These are phyloP conservation scores for Colletotrichum sidae DNA, from an alignment of 2,329 filamentous ascomycete genomes.

Conservation along the genomic window DNA sequence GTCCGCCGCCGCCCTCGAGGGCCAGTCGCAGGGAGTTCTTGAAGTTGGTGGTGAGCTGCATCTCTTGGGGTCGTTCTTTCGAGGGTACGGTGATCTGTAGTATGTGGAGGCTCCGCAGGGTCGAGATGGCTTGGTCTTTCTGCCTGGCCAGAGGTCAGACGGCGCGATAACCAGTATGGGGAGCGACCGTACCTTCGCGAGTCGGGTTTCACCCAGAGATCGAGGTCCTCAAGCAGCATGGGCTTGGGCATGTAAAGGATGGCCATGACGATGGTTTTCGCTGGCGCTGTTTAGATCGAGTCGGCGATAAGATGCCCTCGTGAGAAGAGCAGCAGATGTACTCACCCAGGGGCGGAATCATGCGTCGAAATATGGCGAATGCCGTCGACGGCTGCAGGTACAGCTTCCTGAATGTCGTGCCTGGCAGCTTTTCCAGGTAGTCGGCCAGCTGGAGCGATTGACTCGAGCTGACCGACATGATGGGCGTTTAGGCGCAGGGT, in stretches of 20 bases:
- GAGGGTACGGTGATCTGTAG: conserved; percentile 72
- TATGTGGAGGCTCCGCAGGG: conserved; percentile 89
- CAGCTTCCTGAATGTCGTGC: conserved; percentile 88
- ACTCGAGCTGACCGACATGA: conserved; percentile 58
- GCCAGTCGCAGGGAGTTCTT: conserved; percentile 85
- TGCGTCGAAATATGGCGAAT: conserved; percentile 95
- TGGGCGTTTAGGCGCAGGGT: conserved; percentile 37
- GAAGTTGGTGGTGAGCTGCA: conserved; percentile 85
- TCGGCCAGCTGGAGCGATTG: conserved; percentile 77
- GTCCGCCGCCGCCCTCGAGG: conserved; percentile 85
- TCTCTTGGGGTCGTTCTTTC: conserved; percentile 74
- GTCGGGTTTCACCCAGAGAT: conserved; percentile 83
- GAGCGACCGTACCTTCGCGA: conserved; percentile 52
- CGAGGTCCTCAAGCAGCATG: conserved; percentile 82
- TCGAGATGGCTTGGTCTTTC: conserved; percentile 84
- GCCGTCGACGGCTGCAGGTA: conserved; percentile 97
- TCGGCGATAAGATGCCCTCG: conserved; percentile 9
- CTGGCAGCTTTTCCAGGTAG: conserved; percentile 91
- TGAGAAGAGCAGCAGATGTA: not conserved
- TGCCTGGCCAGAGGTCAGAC: conserved; percentile 61
- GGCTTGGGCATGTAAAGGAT: conserved; percentile 91
- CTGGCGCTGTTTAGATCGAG: conserved; percentile 55
- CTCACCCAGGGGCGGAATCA: conserved; percentile 90
- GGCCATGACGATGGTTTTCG: conserved; percentile 96
- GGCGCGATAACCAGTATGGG: not conserved